Conservation (phyloP, 208 protist genomes). For the Leishmania mexicana region DNA sequence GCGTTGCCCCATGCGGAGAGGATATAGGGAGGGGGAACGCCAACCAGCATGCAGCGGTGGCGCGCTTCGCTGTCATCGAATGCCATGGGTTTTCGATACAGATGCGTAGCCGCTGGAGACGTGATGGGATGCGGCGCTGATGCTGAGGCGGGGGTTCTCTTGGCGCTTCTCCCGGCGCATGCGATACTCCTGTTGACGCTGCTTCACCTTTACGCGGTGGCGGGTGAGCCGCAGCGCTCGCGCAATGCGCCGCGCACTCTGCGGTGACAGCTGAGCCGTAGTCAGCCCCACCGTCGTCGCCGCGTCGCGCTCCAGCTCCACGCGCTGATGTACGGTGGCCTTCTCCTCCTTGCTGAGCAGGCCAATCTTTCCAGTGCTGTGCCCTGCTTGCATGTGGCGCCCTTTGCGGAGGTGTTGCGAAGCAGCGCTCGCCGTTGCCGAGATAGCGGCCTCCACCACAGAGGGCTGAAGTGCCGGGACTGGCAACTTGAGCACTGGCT, state of each 20-base stretch:
- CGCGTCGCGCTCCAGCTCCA: conserved; percentile 35
- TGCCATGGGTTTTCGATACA: neutral
- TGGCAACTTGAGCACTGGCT: conserved; percentile 33
- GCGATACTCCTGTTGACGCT: conserved; percentile 11
- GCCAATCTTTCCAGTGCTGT: conserved; percentile 34
- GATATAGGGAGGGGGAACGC: neutral
- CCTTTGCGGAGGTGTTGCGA: conserved; percentile 14
- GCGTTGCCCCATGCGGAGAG: neutral
- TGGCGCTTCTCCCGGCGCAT: conserved; percentile 8
- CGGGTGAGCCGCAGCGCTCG: conserved; percentile 41
- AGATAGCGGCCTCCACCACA: conserved; percentile 29
- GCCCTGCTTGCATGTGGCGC: conserved; percentile 12
- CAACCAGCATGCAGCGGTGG: neutral
- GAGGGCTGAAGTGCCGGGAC: conserved; percentile 34
- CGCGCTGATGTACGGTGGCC: conserved; percentile 31
- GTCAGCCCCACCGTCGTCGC: conserved; percentile 32
- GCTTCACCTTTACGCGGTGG: conserved; percentile 1
- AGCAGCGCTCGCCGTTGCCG: conserved; percentile 10
- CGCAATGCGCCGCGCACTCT: conserved; percentile 32
- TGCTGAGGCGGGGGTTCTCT: neutral
- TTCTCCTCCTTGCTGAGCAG: conserved; percentile 29
- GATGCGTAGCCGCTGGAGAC: neutral
- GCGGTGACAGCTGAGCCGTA: conserved; percentile 1
- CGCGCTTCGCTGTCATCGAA: neutral
- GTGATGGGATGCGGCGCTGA: neutral